Evolutionary conservation across 208 protist genomes (phyloP), one percentile per base, ranked within the genome.

Genomic region (Kentomonas sorsogonicus): DNA sequence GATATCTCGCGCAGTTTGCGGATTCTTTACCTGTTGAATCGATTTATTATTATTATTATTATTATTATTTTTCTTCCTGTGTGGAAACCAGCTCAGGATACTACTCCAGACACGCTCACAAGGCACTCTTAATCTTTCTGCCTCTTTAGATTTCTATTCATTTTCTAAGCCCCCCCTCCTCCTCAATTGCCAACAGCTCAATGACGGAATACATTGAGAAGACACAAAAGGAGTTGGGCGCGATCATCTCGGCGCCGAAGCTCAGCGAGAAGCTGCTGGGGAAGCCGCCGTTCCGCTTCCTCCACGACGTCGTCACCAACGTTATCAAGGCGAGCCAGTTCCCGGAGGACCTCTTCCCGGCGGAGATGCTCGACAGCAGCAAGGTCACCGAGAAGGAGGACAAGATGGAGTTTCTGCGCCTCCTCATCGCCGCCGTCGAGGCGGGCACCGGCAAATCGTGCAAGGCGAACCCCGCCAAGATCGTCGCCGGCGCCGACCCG

Each of bases 231-330:
- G 82, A 89, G 64, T 71, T 94, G 9, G 88, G 88, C 22, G 75
- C 82, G 22, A 57, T 91, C 48, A 88, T 94, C 34, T 63, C 75
- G 18, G 29, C 74, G 4, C 91, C 91, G 1, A 91, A 93, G 66
- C 74, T 96, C 15, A 82, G 84, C 25, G 91, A 96, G 26, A 96
- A 96, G 60, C 81, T 91, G 5, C 83, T 96, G 22, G 60, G 60
- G 34, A 75, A 74, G 25, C 91, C 91, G 4, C 91, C 91, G 0
- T 96, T 96, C 60, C 83, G 86, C 31, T 96, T 93, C 69, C 48
- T 96, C 11, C 85, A 94, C 60, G 91, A 96, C 63, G 78, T 95
- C 40, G 80, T 92, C 18, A 85, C 77, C 38, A 70, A 57, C 40
- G 76, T 93, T 25, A 60, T 85, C 3, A 75, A 75, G 46, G 33